These are phyloP conservation scores for Colletotrichum plurivorum DNA, from an alignment of 2,329 filamentous ascomycete genomes.

Conservation along the genomic window DNA sequence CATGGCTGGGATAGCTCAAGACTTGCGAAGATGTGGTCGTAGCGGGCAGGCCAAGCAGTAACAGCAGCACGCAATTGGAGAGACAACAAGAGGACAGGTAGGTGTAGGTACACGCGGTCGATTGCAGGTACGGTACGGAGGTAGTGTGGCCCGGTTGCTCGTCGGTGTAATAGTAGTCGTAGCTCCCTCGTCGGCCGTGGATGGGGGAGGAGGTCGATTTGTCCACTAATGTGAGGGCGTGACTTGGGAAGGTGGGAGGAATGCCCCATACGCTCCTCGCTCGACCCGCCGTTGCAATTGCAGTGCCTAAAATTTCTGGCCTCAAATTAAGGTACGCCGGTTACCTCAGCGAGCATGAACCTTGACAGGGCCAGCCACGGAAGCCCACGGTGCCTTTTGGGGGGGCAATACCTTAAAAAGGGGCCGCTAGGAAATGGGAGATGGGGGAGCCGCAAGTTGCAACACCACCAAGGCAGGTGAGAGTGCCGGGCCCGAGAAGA, in stretches of 20 bases:
- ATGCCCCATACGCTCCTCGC: constrained; percentile 34
- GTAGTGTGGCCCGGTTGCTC: constrained; percentile 17
- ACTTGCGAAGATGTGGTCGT: constrained; percentile 14
- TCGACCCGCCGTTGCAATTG: constrained; percentile 35
- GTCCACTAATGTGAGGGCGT: constrained; percentile 40
- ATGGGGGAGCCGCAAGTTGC: neutral
- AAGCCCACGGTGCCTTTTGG: neutral
- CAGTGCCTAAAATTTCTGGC: constrained; percentile 39
- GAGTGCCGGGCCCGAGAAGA: constrained; percentile 15
- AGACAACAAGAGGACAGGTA: constrained; percentile 4
- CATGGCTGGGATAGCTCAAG: constrained; percentile 44
- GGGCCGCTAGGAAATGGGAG: neutral
- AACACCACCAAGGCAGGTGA: neutral
- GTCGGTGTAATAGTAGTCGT: constrained; percentile 22
- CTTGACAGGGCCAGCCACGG: constrained; percentile 7
- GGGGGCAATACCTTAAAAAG: neutral
- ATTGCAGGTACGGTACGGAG: neutral
- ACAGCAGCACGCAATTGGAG: constrained; percentile 24
- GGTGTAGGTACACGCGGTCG: constrained; percentile 21
- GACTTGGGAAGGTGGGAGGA: constrained; percentile 40
- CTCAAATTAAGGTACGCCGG: constrained; percentile 33
- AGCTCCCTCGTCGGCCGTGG: constrained; percentile 36
- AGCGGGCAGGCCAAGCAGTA: neutral
- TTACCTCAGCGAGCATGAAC: constrained; percentile 38
- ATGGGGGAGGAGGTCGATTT: constrained; percentile 33